Base-by-base conservation (phyloP, 2,329 filamentous ascomycete species). In the Fusarium sp. region DNA sequence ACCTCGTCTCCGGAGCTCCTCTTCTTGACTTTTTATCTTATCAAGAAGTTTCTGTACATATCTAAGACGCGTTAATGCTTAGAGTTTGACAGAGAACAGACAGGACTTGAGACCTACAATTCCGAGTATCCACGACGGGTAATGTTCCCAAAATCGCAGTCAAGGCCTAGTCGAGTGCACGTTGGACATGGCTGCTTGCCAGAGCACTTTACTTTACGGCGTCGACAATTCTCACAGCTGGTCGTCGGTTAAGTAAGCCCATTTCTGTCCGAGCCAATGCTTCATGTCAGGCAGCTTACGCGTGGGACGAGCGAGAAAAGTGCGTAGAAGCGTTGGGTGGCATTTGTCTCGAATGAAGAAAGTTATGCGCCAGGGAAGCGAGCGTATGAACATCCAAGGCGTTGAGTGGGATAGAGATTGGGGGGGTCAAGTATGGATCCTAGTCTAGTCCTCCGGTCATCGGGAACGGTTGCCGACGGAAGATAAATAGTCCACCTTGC, bases 131-230 rank as follows among this genome's bases (percentile, higher is more conserved):
- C 69, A 7, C 72, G 66, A 11, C 72, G 60, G 7, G 58, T 66
- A 13, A 55, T 52, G 27, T 46, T 58, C 12, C 71, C 72, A 55
- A 77, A 77, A 13, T 63, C 66, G 46, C 76, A 77, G 9, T 74
- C 62, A 11, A 74, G 53, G 2, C 73, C 71, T 9, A 70, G 63
- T 9, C 74, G 72, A 15, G 46, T 65, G 44, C 76, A 77, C 12
- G 71, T 72, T 13, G 62, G 59, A 40, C 76, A 77, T 4, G 75
- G 76, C 31, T 68, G 69, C 9, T 70, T 62, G 3, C 76, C 76
- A 4, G 76, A 76, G 34, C 76, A 77, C 51, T 77, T 77, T 18
- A 77, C 73, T 58, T 77, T 77, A 34, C 73, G 65, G 16, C 70
- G 68, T 4, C 76, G 71, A 39, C 76, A 77, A 10, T 59, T 51